Percentiles rank a stretch among this genome's conserved stretches.
phyloP scores from a whole-genome alignment of 768 basidiomycete species.

The Suillus decipiens region DNA sequence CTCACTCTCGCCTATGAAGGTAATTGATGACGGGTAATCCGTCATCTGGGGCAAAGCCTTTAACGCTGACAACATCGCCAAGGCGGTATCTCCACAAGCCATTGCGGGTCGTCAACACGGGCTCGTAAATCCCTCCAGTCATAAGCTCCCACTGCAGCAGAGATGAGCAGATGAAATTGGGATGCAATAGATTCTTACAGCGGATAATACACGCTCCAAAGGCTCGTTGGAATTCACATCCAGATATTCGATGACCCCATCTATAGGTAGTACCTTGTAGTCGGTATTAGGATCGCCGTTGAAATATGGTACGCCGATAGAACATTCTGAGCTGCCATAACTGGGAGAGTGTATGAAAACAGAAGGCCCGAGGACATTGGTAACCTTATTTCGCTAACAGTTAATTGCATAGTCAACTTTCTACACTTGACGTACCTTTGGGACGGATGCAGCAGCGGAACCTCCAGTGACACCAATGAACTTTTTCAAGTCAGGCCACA shows the following conservation, averaged over 20 bases:
- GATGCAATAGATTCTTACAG: neutral
- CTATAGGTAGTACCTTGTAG: neutral
- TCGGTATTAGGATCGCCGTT: slow-evolving; percentile 1
- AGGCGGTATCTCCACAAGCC: slow-evolving; percentile 15
- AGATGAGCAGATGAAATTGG: neutral
- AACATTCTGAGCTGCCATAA: slow-evolving; percentile 8
- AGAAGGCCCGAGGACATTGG: slow-evolving; percentile 9
- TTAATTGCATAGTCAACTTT: neutral
- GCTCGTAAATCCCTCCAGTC: slow-evolving; percentile 11
- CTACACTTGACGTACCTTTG: slow-evolving; percentile 4
- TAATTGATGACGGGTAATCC: slow-evolving; percentile 13
- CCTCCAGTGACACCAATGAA: slow-evolving; percentile 9
- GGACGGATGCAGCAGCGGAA: slow-evolving; percentile 6
- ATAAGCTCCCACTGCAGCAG: slow-evolving; percentile 11
- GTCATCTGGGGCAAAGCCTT: slow-evolving; percentile 14
- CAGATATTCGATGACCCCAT: slow-evolving; percentile 10
- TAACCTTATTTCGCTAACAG: neutral
- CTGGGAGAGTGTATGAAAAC: neutral
- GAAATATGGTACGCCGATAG: neutral
- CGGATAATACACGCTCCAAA: neutral
- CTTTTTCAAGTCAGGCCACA: slow-evolving; percentile 10
- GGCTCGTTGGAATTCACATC: neutral
- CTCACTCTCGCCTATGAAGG: slow-evolving; percentile 8
- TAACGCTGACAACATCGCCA: slow-evolving; percentile 12
- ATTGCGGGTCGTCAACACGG: slow-evolving; percentile 12